These are phyloP conservation scores for Beauveria scarabaeidicola DNA, from an alignment of 2,329 filamentous ascomycete genomes.

Conservation along the genomic window DNA sequence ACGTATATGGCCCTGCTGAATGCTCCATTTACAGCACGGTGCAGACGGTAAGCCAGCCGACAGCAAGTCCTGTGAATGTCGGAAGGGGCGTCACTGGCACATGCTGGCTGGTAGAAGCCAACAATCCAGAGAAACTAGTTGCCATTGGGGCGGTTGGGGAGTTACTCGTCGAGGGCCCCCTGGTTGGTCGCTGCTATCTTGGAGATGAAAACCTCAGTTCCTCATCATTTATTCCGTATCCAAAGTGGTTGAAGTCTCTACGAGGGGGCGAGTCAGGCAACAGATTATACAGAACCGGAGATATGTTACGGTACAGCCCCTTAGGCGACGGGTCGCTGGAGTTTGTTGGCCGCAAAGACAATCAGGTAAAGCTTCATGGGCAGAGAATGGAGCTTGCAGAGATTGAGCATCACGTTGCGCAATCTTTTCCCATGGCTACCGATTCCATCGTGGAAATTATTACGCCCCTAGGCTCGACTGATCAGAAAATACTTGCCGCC, in stretches of 20 bases:
- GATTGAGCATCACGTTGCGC: conserved; percentile 20
- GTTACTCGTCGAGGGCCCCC: conserved; percentile 6
- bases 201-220: not conserved
- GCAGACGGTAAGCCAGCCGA: not conserved
- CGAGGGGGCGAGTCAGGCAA: not conserved
- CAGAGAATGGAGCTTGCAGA: conserved; percentile 18
- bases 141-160: conserved; percentile 11
- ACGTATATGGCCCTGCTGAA: not conserved
- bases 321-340: conserved; percentile 11
- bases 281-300: not conserved
- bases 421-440: not conserved
- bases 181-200: conserved; percentile 6
- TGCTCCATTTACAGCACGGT: not conserved
- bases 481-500: conserved; percentile 28
- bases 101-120: conserved; percentile 11
- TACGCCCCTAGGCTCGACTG: not conserved
- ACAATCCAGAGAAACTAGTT: not conserved
- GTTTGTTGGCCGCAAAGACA: conserved; percentile 13
- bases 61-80: not conserved
- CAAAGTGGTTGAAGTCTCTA: not conserved
- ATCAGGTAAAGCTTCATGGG: conserved; percentile 14
- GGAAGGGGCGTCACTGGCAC: not conserved
- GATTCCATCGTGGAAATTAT: conserved; percentile 31
- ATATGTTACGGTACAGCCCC: conserved; percentile 12
- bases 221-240: not conserved